Evolutionary conservation across 2,329 filamentous ascomycete species (phyloP), one percentile per base, ranked within the genome.

Genomic region (Diaporthe caulivora): DNA sequence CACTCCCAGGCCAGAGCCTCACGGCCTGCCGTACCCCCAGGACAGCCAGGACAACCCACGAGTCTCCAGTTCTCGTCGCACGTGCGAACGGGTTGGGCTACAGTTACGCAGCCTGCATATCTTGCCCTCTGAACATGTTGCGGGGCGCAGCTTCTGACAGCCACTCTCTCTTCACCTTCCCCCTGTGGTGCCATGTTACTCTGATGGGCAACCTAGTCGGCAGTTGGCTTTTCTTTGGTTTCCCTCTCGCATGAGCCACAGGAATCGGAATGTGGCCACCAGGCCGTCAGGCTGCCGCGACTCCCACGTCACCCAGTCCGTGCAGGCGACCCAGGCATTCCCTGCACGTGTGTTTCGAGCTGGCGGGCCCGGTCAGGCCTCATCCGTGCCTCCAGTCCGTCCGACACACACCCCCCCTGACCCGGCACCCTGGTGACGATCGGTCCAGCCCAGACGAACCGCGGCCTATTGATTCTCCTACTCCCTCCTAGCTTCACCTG

Each of bases 271-370:
- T 65, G 49, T 72, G 70, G 70, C 49, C 54, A 24, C 18, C 42
- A 29, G n/a, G 17, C 42, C 10, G 13, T 9, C 60, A 55, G 3
- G 15, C 31, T 31, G 17, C 53, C 26, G 26, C 11, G 8, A 55
- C 17, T 40, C 21, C 21, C 42, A 47, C 42, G 17, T 17, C 21
- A 17, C 34, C 29, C 9, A n/a, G 49, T 34, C 69, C 42, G 54
- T 62, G 54, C 47, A 37, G 11, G 18, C 47, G 10, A 42, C 55
- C 1, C 42, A 65, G 62, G 62, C 62, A 11, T 37, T 65, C 72
- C 68, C 58, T 67, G 68, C 72, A 74, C 68, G 42, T 54, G 58
- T 71, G 72, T 74, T 74, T 74, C 72, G 72, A 68, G 69, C 72
- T 74, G 72, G 68, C 72, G 72, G 72, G 54, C 68, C 68, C 47